These are phyloP conservation scores for Cyanidiococcus yangmingshanensis DNA, from an alignment of 23 red algal species.

Conservation along the genomic window DNA sequence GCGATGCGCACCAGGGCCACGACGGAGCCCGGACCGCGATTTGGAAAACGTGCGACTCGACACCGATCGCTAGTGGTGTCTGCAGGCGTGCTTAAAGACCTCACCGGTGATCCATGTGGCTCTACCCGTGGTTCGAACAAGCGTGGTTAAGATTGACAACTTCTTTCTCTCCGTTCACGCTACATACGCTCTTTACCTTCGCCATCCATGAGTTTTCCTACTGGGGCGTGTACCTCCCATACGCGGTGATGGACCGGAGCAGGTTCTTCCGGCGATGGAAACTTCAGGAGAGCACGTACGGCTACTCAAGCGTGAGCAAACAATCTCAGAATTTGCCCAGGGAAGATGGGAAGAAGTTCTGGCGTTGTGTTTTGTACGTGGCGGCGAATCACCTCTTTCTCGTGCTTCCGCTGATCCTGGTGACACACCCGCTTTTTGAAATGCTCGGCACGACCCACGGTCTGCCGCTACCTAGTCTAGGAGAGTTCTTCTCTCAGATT, in stretches of 20 bases:
- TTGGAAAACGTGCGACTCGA: neutral
- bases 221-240: conserved; percentile 78
- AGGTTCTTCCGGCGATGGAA: conserved; percentile 33
- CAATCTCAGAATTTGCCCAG: neutral
- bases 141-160: neutral
- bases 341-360: neutral
- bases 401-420: conserved; percentile 77
- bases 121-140: neutral
- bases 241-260: conserved; percentile 28
- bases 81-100: neutral
- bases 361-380: conserved; percentile 40
- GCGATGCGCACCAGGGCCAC: neutral
- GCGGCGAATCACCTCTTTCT: conserved; percentile 60
- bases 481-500: conserved; percentile 37
- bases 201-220: conserved; percentile 81
- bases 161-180: conserved; percentile 36
- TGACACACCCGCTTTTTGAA: conserved; percentile 74
- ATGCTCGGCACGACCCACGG: conserved; percentile 35
- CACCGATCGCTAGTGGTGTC: neutral
- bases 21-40: neutral
- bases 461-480: conserved; percentile 19
- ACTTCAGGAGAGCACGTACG: conserved; percentile 28
- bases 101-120: neutral
- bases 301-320: neutral
- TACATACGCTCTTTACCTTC: conserved; percentile 71